These are phyloP conservation scores for Lanmaoa pseudosensibilis DNA, from an alignment of 768 basidiomycete genomes.

Conservation along the genomic window DNA sequence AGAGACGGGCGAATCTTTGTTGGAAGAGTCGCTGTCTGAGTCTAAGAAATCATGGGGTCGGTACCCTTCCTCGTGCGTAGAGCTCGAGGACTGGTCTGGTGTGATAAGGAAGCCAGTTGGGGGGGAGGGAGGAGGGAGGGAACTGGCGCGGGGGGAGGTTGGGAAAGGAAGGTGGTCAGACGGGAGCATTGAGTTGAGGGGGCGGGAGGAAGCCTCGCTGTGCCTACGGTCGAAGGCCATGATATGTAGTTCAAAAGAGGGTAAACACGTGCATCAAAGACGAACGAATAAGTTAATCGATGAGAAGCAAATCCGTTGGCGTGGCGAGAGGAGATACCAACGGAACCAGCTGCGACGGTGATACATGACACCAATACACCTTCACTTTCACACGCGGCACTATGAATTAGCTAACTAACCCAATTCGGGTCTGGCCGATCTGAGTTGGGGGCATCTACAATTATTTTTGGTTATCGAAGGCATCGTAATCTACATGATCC, in stretches of 20 bases:
- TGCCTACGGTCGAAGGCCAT: background rate
- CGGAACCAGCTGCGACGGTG: too few relatives aligned
- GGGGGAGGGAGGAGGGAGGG: background rate
- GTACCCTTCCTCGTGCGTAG: background rate
- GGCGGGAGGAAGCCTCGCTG: background rate
- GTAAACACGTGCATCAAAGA: constrained; percentile 1
- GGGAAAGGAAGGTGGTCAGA: background rate
- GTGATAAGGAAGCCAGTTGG: background rate
- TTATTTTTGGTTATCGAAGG: too few relatives aligned
- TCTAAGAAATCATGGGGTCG: constrained; percentile 3
- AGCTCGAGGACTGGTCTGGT: background rate
- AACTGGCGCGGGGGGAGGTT: background rate
- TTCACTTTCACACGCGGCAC: background rate
- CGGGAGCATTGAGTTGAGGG: background rate
- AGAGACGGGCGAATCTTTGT: constrained; percentile 4
- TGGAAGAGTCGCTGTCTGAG: constrained; percentile 15
- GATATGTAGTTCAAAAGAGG: constrained; percentile 15
- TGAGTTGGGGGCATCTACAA: too few relatives aligned
- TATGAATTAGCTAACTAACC: too few relatives aligned
- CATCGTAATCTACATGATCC: too few relatives aligned
- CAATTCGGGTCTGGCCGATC: too few relatives aligned
- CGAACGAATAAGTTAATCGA: constrained; percentile 1
- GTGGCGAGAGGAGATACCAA: background rate
- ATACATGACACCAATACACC: too few relatives aligned
- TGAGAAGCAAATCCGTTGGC: background rate